Evolutionary conservation across 805 yeast genomes (phyloP).

Genomic region (Metahyphopichia silvanorum): DNA sequence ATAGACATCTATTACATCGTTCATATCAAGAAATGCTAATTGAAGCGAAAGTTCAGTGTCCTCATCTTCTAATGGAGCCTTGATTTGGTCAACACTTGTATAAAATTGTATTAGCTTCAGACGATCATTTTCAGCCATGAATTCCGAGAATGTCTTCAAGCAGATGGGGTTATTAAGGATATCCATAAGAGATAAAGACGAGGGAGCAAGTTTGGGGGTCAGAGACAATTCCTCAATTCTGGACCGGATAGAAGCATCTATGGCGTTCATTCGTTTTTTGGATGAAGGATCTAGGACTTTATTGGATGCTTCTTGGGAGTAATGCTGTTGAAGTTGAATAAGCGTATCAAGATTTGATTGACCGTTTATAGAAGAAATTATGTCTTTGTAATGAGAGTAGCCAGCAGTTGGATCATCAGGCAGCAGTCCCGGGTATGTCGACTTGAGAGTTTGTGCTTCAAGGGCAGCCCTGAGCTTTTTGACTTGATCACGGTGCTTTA

Average conservation of each 20-base stretch:
- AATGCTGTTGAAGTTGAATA: slow-evolving; percentile 4
- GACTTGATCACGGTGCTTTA: slow-evolving; percentile 74
- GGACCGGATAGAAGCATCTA: background rate
- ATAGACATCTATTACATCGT: slow-evolving; percentile 53
- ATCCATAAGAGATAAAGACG: slow-evolving; percentile 36
- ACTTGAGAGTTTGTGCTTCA: slow-evolving; percentile 65
- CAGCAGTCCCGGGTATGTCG: too few species aligned
- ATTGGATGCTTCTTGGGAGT: slow-evolving; percentile 2
- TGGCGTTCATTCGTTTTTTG: too few species aligned
- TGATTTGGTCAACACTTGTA: slow-evolving; percentile 62
- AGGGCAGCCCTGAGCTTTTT: slow-evolving; percentile 66
- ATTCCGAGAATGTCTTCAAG: slow-evolving; percentile 23
- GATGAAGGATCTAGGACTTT: too few species aligned
- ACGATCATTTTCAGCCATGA: slow-evolving; percentile 12
- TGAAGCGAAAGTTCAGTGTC: slow-evolving; percentile 31
- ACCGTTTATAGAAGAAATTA: too few species aligned
- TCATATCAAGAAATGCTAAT: slow-evolving; percentile 43
- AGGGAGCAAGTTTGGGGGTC: too few species aligned
- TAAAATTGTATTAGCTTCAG: slow-evolving; percentile 53
- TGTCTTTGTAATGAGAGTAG: too few species aligned
- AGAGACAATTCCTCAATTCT: too few species aligned
- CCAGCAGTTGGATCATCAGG: too few species aligned
- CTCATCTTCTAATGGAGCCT: slow-evolving; percentile 66
- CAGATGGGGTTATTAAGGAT: slow-evolving; percentile 48
- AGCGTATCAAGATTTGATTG: too few species aligned